Evolutionary conservation across 2,329 filamentous ascomycete species (phyloP), one percentile per base, ranked within the genome.

Genomic region (Colletotrichum euphorbiae): DNA sequence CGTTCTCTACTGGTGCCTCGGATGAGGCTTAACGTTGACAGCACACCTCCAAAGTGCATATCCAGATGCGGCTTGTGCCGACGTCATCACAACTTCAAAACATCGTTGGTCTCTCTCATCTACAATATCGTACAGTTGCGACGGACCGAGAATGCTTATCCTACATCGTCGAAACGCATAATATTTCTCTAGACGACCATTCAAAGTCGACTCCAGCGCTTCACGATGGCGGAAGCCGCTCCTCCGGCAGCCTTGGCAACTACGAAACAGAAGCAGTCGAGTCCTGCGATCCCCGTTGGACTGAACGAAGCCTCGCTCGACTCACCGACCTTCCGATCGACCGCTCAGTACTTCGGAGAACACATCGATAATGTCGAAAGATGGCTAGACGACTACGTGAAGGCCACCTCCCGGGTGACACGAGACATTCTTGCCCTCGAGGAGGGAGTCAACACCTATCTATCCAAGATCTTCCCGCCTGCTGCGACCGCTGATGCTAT

Each of bases 241-340:
- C 28, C 62, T 15, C 55, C 66, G 38, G 50, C 67, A 46, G 51
- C 69, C 28, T 36, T 54, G 51, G 42, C 62, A 17, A 36, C 54
- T 11, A 54, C 69, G 11, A 8, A 71, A n/a, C 64, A 54, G 50
- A 71, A 72, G 21, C 70, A 72, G 48, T 60, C 73, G n/a, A 79
- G 77, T 70, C 80, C 83, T 40, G 80, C 82, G 36, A 84, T 89
- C 66, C 93, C 96, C 50, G 94, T 98, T 40, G 90, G 90, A 69
- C 87, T 98, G 73, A 96, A 95, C 81, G 96, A 99, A 86, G 96
- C 96, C 57, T 92, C 94, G 19, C 91, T 98, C 82, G 96, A 99
- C 81, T 98, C 94, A 43, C 96, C 96, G 28, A 97, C 94, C 40
- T 98, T 98, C 79, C 93, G 96, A 72, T 93, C 94, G 52, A 93